A percentile compares a stretch with the other conserved stretches of the same genome.
These are phyloP conservation scores for Penicillium samsonianum DNA, from an alignment of 495 filamentous ascomycete species.

Conservation along the genomic window DNA sequence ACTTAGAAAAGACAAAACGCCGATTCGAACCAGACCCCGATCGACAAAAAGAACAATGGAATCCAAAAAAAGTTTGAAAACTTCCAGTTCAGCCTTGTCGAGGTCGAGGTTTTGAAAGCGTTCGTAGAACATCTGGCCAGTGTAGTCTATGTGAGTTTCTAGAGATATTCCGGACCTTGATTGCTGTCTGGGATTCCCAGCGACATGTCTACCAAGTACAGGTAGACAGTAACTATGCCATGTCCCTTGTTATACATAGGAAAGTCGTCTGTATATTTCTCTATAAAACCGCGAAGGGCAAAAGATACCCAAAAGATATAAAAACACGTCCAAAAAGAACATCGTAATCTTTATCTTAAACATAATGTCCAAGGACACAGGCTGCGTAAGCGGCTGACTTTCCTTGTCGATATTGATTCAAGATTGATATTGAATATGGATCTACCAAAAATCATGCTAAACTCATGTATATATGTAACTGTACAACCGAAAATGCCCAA, in stretches of 20 bases:
- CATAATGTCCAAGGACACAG: too few species aligned
- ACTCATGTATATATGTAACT: conserved; percentile 2
- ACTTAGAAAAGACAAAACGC: conserved; percentile 20
- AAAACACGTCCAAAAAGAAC: too few species aligned
- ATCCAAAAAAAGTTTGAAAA: conserved; percentile 31
- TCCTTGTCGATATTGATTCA: not conserved
- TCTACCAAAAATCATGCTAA: not conserved
- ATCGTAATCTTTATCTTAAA: too few species aligned
- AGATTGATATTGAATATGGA: not conserved
- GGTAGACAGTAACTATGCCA: not conserved
- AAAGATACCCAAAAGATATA: not conserved
- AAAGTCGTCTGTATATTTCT: too few species aligned
- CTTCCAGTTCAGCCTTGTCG: conserved; percentile 28
- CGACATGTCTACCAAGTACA: not conserved
- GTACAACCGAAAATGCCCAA: conserved; percentile 12
- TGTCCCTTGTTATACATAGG: not conserved
- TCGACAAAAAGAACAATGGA: conserved; percentile 32
- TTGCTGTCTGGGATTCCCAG: not conserved
- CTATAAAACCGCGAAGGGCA: too few species aligned
- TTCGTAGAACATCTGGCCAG: conserved; percentile 10
- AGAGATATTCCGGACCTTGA: not conserved
- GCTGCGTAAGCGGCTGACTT: not conserved
- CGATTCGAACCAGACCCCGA: conserved; percentile 22
- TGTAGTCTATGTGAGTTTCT: conserved; percentile 10
- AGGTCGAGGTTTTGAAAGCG: conserved; percentile 11